Conservation (phyloP, 2,329 filamentous ascomycete genomes). For the Hypoxylon sp. region DNA sequence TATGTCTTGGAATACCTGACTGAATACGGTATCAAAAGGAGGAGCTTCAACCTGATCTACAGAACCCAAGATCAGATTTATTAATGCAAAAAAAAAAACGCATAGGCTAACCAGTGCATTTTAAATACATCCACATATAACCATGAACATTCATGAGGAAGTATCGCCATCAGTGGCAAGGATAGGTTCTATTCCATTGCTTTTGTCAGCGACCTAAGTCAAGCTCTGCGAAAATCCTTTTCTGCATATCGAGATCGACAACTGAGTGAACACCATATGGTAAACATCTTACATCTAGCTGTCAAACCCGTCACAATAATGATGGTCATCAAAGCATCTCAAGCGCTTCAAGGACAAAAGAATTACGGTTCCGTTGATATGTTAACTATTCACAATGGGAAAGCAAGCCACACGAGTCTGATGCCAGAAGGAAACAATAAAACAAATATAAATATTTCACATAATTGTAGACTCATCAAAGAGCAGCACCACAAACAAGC, state of each 20-base stretch:
- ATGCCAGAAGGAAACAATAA: not conserved
- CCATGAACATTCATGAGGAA: not conserved
- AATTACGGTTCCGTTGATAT: not conserved
- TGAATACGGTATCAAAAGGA: not conserved
- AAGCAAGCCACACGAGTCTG: not conserved
- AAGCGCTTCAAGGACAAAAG: not conserved
- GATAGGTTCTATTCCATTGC: not conserved
- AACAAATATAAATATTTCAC: not conserved
- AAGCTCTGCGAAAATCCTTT: not conserved
- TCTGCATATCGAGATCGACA: not conserved
- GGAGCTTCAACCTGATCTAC: not conserved
- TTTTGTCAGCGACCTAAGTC: not conserved
- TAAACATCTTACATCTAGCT: not conserved
- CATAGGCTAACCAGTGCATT: not conserved
- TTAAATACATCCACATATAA: too few relatives aligned
- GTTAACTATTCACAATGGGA: not conserved
- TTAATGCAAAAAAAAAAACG: not conserved
- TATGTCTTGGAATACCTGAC: not conserved
- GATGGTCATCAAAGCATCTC: not conserved
- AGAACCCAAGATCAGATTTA: not conserved
- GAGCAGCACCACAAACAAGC: not conserved
- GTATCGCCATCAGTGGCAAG: not conserved
- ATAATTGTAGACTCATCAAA: not conserved
- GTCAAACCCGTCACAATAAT: not conserved
- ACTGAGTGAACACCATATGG: not conserved